Base-by-base conservation (phyloP, 1,139 yeast genomes). In the Diutina rugosa region DNA sequence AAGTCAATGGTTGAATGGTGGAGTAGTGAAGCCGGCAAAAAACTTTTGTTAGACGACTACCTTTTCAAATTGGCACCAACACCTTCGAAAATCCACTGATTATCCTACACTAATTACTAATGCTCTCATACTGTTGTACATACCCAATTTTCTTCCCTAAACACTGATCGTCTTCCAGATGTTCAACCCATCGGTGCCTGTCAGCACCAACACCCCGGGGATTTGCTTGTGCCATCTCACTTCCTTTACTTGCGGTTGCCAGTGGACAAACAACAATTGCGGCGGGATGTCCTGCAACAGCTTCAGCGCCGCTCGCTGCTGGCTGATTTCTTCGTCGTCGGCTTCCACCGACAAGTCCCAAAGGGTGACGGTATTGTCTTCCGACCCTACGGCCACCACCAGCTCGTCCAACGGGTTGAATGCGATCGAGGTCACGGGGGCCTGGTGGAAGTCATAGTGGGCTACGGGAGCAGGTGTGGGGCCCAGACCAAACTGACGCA, bases 291-390 rank as follows among this genome's bases (percentile, higher is more conserved):
- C 95, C 62, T 85, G 86, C 63, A 93, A 77, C 63, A 90, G 97
- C 64, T 85, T 84, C 46, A 81, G 76, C 66, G 85, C 90, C 61
- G 77, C 76, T 64, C 81, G 77, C 72, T 89, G 96, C 65, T 85
- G 87, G 57, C 85, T 81, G 61, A 90, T 86, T 71, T 90, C 97
- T 69, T 90, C 97, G 67, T 90, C 97, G 71, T 90, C 97, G 8
- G 97, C 97, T 73, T 90, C 97, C 29, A 90, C 97, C 8, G 97
- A 93, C 68, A 90, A 78, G 74, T 90, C 97, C 99, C 99, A 93
- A 61, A 93, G 75, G 1, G 98, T 90, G 8, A 93, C 98, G 12
- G 98, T 93, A 68, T 90, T 90, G 70, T 95, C 99, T 69, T 91
- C 98, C 1, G 96, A 89, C 6, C 95, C 90, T 28, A 93, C 98